These are phyloP conservation scores for Neofusicoccum kwambonambiense DNA, from an alignment of 2,329 filamentous ascomycete genomes.

Conservation along the genomic window DNA sequence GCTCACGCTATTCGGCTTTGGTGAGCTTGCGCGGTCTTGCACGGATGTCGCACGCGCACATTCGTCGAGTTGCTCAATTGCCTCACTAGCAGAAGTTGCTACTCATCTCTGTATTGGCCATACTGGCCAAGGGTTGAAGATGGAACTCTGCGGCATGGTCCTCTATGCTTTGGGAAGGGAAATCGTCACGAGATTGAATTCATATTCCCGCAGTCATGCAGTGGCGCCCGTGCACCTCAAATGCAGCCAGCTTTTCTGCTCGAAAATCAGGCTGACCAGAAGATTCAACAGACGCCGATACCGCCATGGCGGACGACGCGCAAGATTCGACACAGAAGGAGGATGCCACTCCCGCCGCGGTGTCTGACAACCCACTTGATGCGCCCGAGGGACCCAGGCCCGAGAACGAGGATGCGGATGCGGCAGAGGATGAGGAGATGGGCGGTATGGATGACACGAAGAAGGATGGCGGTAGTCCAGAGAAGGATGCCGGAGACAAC, in stretches of 20 bases:
- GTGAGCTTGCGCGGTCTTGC: no score
- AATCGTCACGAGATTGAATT: no score
- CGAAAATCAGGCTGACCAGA: neutral
- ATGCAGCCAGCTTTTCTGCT: neutral
- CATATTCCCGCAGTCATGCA: neutral
- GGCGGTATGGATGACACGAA: conserved; percentile 39
- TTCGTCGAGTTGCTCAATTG: no score
- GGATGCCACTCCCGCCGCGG: conserved; percentile 51
- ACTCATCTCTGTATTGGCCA: no score
- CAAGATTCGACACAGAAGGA: conserved; percentile 50
- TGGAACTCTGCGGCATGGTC: no score
- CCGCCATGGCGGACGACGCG: conserved; percentile 53
- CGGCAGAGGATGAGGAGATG: conserved; percentile 72
- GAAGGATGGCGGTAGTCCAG: conserved; percentile 30
- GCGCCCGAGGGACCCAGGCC: conserved; percentile 62
- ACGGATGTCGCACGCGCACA: no score
- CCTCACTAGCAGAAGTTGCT: no score
- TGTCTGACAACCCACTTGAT: conserved; percentile 67
- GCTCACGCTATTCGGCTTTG: no score
- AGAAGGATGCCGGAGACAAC: conserved; percentile 28
- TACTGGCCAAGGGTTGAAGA: no score
- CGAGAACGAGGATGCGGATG: conserved; percentile 57
- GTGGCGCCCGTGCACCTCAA: neutral
- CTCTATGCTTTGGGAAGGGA: no score
- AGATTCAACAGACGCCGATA: conserved; percentile 37